Conservation (phyloP, 805 yeast species). For the Metschnikowia dekortorum region DNA sequence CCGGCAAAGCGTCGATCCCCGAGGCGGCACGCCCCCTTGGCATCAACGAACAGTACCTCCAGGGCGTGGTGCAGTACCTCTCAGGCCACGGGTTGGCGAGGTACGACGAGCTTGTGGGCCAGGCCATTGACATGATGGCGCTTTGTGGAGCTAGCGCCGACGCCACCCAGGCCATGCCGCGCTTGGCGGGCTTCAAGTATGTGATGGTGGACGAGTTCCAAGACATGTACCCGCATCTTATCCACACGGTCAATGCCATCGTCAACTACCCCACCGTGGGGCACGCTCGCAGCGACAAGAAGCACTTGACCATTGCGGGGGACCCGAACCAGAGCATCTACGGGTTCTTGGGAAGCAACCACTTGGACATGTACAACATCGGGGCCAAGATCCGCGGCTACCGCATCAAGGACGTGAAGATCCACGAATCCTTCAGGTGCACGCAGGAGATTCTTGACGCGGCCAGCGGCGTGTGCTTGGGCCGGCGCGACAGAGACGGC, state of each 20-base stretch:
- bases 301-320: slow-evolving; percentile 65
- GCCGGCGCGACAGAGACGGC: background rate
- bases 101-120: slow-evolving; percentile 33
- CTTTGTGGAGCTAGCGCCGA: background rate
- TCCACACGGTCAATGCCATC: slow-evolving; percentile 38
- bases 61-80: slow-evolving; percentile 25
- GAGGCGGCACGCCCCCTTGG: slow-evolving; percentile 22
- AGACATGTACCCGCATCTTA: slow-evolving; percentile 54
- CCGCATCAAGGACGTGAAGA: slow-evolving; percentile 24
- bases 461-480: slow-evolving; percentile 26
- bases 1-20: slow-evolving; percentile 18
- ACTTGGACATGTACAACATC: slow-evolving; percentile 27
- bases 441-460: slow-evolving; percentile 52
- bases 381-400: slow-evolving; percentile 18
- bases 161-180: slow-evolving; percentile 9
- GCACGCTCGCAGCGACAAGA: slow-evolving; percentile 13
- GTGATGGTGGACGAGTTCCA: slow-evolving; percentile 72
- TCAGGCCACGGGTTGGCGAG: slow-evolving; percentile 31
- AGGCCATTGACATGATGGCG: slow-evolving; percentile 27
- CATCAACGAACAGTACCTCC: slow-evolving; percentile 26
- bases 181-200: slow-evolving; percentile 24
- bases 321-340: slow-evolving; percentile 70
- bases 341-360: slow-evolving; percentile 56
- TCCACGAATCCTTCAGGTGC: slow-evolving; percentile 56
- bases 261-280: slow-evolving; percentile 32